Conservation (phyloP, 148 eudicot genomes). For the Silene conica region DNA sequence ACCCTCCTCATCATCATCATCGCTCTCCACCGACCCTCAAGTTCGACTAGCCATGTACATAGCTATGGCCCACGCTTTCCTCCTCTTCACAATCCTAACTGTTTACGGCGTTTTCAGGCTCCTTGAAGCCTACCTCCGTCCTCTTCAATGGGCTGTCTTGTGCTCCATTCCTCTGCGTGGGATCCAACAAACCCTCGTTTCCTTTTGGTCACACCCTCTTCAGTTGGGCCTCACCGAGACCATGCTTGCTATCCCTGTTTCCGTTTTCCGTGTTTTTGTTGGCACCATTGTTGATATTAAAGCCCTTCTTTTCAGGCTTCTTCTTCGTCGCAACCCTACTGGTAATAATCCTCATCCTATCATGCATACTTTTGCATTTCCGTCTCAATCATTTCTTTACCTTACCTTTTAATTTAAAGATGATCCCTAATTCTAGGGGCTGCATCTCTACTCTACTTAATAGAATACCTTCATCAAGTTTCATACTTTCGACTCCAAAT, state of each 20-base stretch:
- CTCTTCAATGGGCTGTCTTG: constrained; percentile 81
- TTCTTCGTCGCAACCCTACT: constrained; percentile 18
- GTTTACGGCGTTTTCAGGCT: constrained; percentile 57
- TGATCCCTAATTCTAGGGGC: too few species aligned
- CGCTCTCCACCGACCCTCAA: constrained; percentile 55
- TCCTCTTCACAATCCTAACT: constrained; percentile 56
- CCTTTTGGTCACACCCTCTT: constrained; percentile 78
- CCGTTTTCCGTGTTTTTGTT: constrained; percentile 60
- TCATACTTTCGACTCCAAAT: too few species aligned
- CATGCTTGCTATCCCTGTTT: constrained; percentile 59
- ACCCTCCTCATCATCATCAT: background rate
- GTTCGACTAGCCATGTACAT: constrained; percentile 75
- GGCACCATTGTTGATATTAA: constrained; percentile 71
- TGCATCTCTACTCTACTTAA: too few species aligned
- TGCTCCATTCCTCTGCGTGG: constrained; percentile 85
- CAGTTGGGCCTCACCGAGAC: constrained; percentile 78
- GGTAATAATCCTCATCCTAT: too few species aligned
- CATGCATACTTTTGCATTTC: too few species aligned
- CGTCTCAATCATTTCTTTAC: too few species aligned
- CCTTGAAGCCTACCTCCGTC: constrained; percentile 72
- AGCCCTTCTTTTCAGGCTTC: constrained; percentile 27
- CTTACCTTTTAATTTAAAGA: too few species aligned
- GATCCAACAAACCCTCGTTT: constrained; percentile 69
- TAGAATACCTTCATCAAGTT: too few species aligned
- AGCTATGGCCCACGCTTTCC: constrained; percentile 87